A percentile compares a stretch with the other conserved stretches of the same genome.
Evolutionary conservation across 2,329 filamentous ascomycete genomes (phyloP).

Genomic region (Triangularia verruculosa): DNA sequence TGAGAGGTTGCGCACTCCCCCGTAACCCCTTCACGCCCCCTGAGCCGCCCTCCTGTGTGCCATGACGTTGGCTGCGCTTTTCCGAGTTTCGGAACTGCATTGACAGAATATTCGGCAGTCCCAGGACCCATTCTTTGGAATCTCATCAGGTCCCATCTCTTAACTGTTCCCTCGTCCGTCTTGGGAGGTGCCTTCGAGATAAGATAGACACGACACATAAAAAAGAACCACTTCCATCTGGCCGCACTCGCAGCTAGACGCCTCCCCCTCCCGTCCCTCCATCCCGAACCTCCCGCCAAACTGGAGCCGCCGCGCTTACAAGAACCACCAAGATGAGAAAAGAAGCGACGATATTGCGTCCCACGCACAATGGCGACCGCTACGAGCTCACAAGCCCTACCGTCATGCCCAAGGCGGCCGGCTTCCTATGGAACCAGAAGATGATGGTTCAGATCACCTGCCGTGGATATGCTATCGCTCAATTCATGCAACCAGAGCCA

Average conservation of each 20-base stretch:
- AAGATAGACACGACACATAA: slow-evolving; percentile 1
- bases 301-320: slow-evolving; percentile 2
- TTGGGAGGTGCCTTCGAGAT: neutral
- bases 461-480: slow-evolving; percentile 55
- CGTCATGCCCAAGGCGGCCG: slow-evolving; percentile 53
- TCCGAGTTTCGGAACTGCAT: slow-evolving; percentile 14
- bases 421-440: slow-evolving; percentile 58
- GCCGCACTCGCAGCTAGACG: neutral
- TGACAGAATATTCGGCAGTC: slow-evolving; percentile 9
- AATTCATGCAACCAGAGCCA: slow-evolving; percentile 60
- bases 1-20: slow-evolving; percentile 12
- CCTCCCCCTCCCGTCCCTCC: slow-evolving; percentile 1
- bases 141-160: neutral
- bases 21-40: slow-evolving; percentile 15
- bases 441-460: slow-evolving; percentile 62
- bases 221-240: neutral
- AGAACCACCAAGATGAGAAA: slow-evolving; percentile 24
- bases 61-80: slow-evolving; percentile 16
- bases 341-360: slow-evolving; percentile 36
- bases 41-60: slow-evolving; percentile 13
- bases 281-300: neutral
- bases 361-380: slow-evolving; percentile 47
- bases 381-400: slow-evolving; percentile 56
- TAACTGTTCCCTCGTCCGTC: neutral
- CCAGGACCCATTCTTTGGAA: neutral